Evolutionary conservation across 2,329 filamentous ascomycete species (phyloP).

Genomic region (Aureobasidium uvarum): DNA sequence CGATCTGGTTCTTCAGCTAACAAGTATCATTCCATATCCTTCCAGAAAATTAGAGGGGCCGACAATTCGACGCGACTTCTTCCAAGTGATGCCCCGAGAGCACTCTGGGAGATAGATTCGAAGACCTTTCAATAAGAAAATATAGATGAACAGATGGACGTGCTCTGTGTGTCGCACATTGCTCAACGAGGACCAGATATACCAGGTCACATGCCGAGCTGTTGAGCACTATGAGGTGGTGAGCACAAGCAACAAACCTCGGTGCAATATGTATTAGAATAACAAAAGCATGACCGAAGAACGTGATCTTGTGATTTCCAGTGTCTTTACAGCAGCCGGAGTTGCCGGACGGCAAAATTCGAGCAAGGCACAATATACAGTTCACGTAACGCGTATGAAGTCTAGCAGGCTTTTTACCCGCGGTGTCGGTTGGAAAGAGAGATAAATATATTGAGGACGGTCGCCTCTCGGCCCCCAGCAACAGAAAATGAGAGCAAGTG

Average conservation of each 20-base stretch:
- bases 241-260: neutral
- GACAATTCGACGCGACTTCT: neutral
- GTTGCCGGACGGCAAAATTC: neutral
- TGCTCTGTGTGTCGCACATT: neutral
- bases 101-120: conserved; percentile 9
- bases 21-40: neutral
- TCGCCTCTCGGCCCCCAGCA: neutral
- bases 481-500: neutral
- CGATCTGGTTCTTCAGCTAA: neutral
- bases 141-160: neutral
- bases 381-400: neutral
- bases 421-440: conserved; percentile 3
- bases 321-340: neutral
- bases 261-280: conserved; percentile 19
- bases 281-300: conserved; percentile 3
- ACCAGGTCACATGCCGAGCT: neutral
- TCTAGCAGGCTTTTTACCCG: conserved; percentile 3
- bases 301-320: neutral
- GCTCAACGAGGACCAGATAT: neutral
- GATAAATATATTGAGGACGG: conserved; percentile 7
- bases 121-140: neutral
- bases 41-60: conserved; percentile 10
- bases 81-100: neutral
- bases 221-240: neutral
- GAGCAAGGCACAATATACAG: neutral